These are phyloP conservation scores for Dentipellis fragilis DNA, from an alignment of 768 basidiomycete species.

Conservation along the genomic window DNA sequence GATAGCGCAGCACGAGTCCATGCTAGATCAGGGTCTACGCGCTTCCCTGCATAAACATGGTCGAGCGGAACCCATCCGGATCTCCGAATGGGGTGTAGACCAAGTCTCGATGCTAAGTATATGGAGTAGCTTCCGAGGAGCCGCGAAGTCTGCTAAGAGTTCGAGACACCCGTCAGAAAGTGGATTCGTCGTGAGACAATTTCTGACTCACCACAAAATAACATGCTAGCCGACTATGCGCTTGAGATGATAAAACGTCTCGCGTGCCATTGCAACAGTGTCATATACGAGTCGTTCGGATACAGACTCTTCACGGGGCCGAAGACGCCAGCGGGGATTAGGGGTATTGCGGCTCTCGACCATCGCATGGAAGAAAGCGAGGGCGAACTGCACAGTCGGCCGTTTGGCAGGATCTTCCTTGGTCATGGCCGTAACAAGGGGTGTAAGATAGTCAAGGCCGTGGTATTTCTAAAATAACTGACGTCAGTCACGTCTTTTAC, in stretches of 20 bases:
- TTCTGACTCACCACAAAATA: too few species aligned
- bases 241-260: conserved; percentile 3
- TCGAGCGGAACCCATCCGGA: too few species aligned
- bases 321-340: conserved; percentile 7
- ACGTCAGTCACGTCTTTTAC: too few species aligned
- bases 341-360: neutral
- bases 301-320: conserved; percentile 2
- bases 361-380: neutral
- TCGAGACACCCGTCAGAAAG: too few species aligned
- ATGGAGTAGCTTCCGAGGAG: too few species aligned
- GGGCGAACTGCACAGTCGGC: neutral
- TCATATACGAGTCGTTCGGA: conserved; percentile 11
- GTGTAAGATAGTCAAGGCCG: neutral
- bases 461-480: neutral
- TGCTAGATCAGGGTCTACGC: too few species aligned
- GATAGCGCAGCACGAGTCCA: too few species aligned
- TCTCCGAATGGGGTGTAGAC: too few species aligned
- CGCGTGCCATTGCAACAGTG: conserved; percentile 13
- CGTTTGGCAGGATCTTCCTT: neutral
- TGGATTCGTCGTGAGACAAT: too few species aligned
- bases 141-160: too few species aligned
- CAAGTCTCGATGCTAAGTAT: too few species aligned
- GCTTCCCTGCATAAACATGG: too few species aligned
- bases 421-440: neutral
- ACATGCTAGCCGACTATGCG: neutral